These are phyloP conservation scores for Psilocybe sp. DNA, from an alignment of 768 basidiomycete species.

Conservation along the genomic window DNA sequence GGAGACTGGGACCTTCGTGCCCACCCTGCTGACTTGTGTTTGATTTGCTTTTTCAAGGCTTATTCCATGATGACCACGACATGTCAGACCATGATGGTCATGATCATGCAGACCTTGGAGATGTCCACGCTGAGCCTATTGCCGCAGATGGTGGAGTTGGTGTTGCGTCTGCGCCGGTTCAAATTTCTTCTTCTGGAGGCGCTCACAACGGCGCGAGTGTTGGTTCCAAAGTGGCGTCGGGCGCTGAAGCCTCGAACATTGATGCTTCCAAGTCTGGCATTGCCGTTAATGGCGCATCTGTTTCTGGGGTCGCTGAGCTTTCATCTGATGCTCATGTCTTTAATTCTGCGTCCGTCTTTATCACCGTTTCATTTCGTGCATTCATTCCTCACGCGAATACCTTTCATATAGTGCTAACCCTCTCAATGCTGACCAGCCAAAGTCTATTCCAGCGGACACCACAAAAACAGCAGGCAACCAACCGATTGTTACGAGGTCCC, in stretches of 20 bases:
- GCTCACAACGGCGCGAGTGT: not conserved
- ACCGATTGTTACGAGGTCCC: conserved; percentile 25
- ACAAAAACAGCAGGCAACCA: conserved; percentile 32
- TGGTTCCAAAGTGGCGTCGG: not conserved
- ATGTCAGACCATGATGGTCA: conserved; percentile 24
- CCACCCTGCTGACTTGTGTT: conserved; percentile 58
- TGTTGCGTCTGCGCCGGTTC: not conserved
- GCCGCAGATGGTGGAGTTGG: conserved; percentile 7
- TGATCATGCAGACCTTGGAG: conserved; percentile 17
- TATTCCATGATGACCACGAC: conserved; percentile 39
- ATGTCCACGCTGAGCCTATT: conserved; percentile 5
- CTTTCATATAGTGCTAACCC: conserved; percentile 41
- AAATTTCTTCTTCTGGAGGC: not conserved
- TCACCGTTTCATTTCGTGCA: conserved; percentile 33
- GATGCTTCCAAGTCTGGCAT: conserved; percentile 1
- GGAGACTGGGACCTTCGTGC: conserved; percentile 43
- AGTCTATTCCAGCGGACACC: conserved; percentile 32
- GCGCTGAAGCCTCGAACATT: not conserved
- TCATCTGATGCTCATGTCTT: conserved; percentile 27
- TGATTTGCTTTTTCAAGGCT: conserved; percentile 43
- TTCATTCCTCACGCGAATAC: conserved; percentile 34
- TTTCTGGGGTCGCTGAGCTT: conserved; percentile 19
- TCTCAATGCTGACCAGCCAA: conserved; percentile 42
- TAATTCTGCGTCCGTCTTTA: conserved; percentile 50
- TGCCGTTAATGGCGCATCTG: conserved; percentile 15